Base-by-base conservation (phyloP, 176 grass and related monocot species). In the Neostapfia colusana region DNA sequence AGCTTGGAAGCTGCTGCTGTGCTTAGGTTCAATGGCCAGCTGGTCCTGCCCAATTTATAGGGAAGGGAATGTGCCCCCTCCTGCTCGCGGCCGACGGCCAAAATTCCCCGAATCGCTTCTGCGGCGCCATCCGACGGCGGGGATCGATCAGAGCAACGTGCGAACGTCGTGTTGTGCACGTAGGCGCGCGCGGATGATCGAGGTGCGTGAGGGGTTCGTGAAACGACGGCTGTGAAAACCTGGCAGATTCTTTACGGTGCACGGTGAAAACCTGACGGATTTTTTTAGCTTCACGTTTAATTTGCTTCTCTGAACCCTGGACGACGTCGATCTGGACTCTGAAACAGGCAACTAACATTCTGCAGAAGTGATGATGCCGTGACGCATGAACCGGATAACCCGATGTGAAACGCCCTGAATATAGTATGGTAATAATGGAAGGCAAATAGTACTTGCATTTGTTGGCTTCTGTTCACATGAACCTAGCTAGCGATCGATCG, bases 351-450 rank as follows among this genome's bases (percentile, higher is more conserved):
- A 25, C 55, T 13, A 31, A 31, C 31, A 31, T 31, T 26, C 26
- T 58, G 55, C 21, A 56, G 49, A 53, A 10, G 8, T 26, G 10
- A 12, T 10, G 42, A 21, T 8, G 18, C 49, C 49, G 20, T 58
- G 23, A 48, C 50, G 75, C 56, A 56, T 63, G 55, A 57, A 41
- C 28, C 12, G 2, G 64, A 38, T 40, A 73, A 18, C 20, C 16
- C 43, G 71, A 80, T 79, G 56, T 76, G 81, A 84, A 56, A 31
- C 41, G 46, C 35, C 70, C 18, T 84, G 46, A 88, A 76, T 71
- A 84, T 76, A 66, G 49, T 71, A 84, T 21, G 77, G 65, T 41
- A 63, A 76, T 71, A 84, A 84, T 65, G n/a, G 86, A 35, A 65
- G 81, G 69, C 62, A 79, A 88, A 69, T 45, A 27, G 44, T 64